phyloP scores from a whole-genome alignment of 2,329 filamentous ascomycete genomes.

The Aspergillus candidus region DNA sequence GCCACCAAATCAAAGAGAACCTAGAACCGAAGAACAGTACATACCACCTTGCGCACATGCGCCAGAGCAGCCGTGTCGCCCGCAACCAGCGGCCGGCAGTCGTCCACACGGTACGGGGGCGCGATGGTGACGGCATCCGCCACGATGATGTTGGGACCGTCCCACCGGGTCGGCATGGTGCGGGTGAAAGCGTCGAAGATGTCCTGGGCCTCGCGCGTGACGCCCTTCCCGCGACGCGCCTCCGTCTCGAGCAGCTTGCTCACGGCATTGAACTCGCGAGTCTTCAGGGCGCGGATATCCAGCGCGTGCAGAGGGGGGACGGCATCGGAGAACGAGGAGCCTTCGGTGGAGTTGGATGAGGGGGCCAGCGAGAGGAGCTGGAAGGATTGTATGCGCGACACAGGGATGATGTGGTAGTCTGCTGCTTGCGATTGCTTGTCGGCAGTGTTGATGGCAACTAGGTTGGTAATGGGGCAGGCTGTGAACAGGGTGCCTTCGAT shows the following conservation, averaged over 20 bases:
- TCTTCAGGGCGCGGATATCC: conserved; percentile 49
- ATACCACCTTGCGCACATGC: conserved; percentile 45
- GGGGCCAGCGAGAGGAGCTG: conserved; percentile 45
- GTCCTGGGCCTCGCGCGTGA: conserved; percentile 56
- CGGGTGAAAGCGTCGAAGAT: conserved; percentile 57
- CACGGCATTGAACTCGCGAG: conserved; percentile 52
- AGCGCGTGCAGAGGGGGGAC: conserved; percentile 41
- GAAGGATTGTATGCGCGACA: conserved; percentile 54
- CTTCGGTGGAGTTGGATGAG: conserved; percentile 23
- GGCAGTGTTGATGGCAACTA: conserved; percentile 54
- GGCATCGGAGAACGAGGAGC: conserved; percentile 44
- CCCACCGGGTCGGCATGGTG: conserved; percentile 57
- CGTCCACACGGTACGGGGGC: conserved; percentile 53
- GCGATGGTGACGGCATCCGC: conserved; percentile 55
- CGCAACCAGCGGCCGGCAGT: conserved; percentile 42
- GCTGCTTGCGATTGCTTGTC: conserved; percentile 40
- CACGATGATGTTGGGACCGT: conserved; percentile 53
- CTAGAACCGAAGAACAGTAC: conserved; percentile 17
- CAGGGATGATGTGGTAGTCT: conserved; percentile 56
- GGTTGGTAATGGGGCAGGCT: conserved; percentile 54
- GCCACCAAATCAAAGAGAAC: neutral
- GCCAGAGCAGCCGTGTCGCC: conserved; percentile 38
- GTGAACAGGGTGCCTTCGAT: conserved; percentile 59
- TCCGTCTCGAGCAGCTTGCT: conserved; percentile 53
- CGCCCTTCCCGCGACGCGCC: conserved; percentile 54